These are phyloP conservation scores for Coniosporium apollinis DNA, from an alignment of 495 filamentous ascomycete genomes.

Conservation along the genomic window DNA sequence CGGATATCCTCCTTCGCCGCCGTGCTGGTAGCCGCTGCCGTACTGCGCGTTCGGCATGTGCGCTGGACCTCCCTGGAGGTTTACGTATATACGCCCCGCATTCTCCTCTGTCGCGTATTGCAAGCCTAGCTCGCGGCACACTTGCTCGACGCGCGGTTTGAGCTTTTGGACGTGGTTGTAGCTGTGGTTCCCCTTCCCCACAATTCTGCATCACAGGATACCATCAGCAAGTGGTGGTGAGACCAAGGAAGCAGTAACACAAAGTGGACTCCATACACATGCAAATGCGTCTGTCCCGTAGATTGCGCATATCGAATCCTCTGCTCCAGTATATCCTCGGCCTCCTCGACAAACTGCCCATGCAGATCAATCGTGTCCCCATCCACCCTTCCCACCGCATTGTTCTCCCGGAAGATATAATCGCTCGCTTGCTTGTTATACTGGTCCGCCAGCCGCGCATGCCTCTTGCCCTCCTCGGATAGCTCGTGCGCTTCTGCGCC, in stretches of 20 bases:
- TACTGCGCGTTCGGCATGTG: slow-evolving; percentile 32
- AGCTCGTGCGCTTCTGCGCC: slow-evolving; percentile 61
- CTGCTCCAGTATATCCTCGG: slow-evolving; percentile 71
- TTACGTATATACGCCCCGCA: slow-evolving; percentile 63
- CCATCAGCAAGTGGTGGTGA: too few relatives aligned
- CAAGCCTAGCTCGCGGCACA: slow-evolving; percentile 68
- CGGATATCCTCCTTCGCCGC: slow-evolving; percentile 19
- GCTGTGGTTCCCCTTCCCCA: slow-evolving; percentile 87
- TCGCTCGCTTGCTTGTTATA: slow-evolving; percentile 84
- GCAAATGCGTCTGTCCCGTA: slow-evolving; percentile 58
- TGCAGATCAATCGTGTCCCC: slow-evolving; percentile 87
- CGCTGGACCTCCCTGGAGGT: slow-evolving; percentile 45
- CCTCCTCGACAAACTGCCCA: slow-evolving; percentile 85
- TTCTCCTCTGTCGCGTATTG: slow-evolving; percentile 76
- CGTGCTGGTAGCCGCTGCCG: slow-evolving; percentile 7
- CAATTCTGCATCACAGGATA: slow-evolving; percentile 46
- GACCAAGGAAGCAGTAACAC: background rate
- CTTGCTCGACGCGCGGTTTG: slow-evolving; percentile 73
- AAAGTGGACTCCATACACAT: slow-evolving; percentile 42
- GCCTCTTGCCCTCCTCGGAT: slow-evolving; percentile 68
- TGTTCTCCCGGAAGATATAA: slow-evolving; percentile 90
- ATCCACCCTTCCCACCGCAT: slow-evolving; percentile 47
- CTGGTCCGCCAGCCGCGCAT: slow-evolving; percentile 58
- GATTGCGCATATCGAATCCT: slow-evolving; percentile 58
- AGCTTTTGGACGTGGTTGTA: slow-evolving; percentile 67